A percentile compares a stretch with the other conserved stretches of the same genome.
Evolutionary conservation across 192 early-diverging fungal genomes (phyloP).

Genomic region (Gonapodya sp.): DNA sequence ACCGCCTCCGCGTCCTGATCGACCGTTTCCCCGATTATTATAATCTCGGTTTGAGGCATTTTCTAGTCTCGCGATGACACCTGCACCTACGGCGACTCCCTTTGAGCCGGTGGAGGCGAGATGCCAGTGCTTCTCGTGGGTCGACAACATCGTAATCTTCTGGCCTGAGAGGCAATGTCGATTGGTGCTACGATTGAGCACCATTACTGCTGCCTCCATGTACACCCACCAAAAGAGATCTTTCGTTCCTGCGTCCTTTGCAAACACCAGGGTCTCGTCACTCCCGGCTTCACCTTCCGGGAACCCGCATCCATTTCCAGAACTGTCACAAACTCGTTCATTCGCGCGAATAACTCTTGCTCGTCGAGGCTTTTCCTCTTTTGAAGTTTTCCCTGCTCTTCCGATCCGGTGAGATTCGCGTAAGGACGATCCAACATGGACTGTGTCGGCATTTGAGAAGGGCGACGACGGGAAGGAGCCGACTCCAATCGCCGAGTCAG

Average conservation of each 20-base stretch:
- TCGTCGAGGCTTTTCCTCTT: neutral
- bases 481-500: neutral
- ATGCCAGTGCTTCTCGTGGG: neutral
- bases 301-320: neutral
- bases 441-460: neutral
- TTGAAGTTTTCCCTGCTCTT: neutral
- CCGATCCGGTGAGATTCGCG: neutral
- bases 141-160: conserved; percentile 8
- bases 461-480: neutral
- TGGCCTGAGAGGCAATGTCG: neutral
- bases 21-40: no score
- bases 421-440: neutral
- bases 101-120: neutral
- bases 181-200: neutral
- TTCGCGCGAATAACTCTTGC: neutral
- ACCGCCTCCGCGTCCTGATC: no score
- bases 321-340: neutral
- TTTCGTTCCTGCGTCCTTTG: neutral
- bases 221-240: neutral
- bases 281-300: neutral
- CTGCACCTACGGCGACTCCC: neutral
- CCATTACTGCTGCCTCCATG: neutral
- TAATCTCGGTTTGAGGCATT: no score
- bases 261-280: neutral
- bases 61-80: neutral